These are phyloP conservation scores for Pseudogymnoascus sp. DNA, from an alignment of 2,329 filamentous ascomycete species.

Conservation along the genomic window DNA sequence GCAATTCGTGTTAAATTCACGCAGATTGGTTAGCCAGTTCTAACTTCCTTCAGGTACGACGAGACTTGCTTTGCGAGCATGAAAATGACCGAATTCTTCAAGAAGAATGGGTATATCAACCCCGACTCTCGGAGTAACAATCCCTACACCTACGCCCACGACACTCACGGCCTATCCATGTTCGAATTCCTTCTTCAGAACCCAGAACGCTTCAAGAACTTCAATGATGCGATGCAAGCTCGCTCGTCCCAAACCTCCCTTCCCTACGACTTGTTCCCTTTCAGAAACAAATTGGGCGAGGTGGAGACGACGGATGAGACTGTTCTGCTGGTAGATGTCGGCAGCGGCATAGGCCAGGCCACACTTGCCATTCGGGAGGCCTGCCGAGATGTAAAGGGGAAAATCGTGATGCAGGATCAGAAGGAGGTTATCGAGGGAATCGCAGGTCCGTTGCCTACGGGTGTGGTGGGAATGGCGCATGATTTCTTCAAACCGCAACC, in stretches of 20 bases:
- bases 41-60: conserved; percentile 18
- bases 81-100: conserved; percentile 21
- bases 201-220: conserved; percentile 22
- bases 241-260: conserved; percentile 13
- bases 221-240: conserved; percentile 26
- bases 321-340: conserved; percentile 20
- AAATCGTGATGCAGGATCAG: conserved; percentile 21
- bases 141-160: conserved; percentile 25
- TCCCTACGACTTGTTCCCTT: conserved; percentile 20
- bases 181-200: conserved; percentile 23
- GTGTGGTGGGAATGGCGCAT: conserved; percentile 25
- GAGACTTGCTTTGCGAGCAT: conserved; percentile 17
- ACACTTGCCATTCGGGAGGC: conserved; percentile 13
- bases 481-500: conserved; percentile 31
- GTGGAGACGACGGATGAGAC: conserved; percentile 19
- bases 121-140: conserved; percentile 20
- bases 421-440: conserved; percentile 15
- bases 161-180: conserved; percentile 20
- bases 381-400: conserved; percentile 13
- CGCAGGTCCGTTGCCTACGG: neutral
- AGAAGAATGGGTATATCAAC: conserved; percentile 18
- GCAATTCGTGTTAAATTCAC: neutral
- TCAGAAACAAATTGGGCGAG: conserved; percentile 17
- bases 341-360: conserved; percentile 16
- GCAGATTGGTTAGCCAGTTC: neutral